phyloP scores from a whole-genome alignment of 2,329 filamentous ascomycete species.

The Bipolaris cookei region DNA sequence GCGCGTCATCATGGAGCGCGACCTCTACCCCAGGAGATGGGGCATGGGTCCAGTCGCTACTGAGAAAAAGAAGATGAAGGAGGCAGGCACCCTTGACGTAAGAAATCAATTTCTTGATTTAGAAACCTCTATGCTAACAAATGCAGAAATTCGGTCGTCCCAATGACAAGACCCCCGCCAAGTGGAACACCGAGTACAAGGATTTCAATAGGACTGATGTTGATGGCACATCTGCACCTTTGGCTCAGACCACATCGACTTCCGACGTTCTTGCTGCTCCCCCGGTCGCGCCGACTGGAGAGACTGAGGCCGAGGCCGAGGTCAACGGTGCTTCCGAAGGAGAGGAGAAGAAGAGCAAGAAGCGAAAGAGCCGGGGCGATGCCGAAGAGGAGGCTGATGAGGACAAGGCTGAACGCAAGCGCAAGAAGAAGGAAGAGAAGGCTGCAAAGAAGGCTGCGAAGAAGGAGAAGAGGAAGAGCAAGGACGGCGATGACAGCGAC shows the following conservation, averaged over 20 bases:
- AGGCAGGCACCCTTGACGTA: constrained; percentile 91
- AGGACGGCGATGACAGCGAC: constrained; percentile 38
- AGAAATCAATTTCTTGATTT: constrained; percentile 34
- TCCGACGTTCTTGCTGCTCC: constrained; percentile 48
- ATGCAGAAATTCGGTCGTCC: constrained; percentile 82
- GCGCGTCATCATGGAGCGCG: constrained; percentile 99
- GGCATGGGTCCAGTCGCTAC: constrained; percentile 89
- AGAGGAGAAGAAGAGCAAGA: constrained; percentile 45
- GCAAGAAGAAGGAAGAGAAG: constrained; percentile 78
- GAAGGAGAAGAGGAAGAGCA: constrained; percentile 45
- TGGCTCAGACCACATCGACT: constrained; percentile 43
- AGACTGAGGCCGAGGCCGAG: constrained; percentile 49
- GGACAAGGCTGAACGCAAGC: constrained; percentile 57
- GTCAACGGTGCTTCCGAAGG: constrained; percentile 23
- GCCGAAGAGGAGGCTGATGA: constrained; percentile 55
- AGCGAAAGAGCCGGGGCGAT: constrained; percentile 58
- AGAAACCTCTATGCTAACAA: constrained; percentile 40
- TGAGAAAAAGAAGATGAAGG: constrained; percentile 99
- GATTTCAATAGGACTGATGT: constrained; percentile 63
- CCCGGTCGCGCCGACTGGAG: constrained; percentile 47
- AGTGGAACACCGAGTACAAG: constrained; percentile 93
- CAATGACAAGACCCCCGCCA: constrained; percentile 90
- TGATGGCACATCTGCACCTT: constrained; percentile 29
- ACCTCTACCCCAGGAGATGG: constrained; percentile 96
- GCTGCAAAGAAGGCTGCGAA: constrained; percentile 43